These are phyloP conservation scores for Aureobasidium leucospermi DNA, from an alignment of 2,329 filamentous ascomycete genomes.

Conservation along the genomic window DNA sequence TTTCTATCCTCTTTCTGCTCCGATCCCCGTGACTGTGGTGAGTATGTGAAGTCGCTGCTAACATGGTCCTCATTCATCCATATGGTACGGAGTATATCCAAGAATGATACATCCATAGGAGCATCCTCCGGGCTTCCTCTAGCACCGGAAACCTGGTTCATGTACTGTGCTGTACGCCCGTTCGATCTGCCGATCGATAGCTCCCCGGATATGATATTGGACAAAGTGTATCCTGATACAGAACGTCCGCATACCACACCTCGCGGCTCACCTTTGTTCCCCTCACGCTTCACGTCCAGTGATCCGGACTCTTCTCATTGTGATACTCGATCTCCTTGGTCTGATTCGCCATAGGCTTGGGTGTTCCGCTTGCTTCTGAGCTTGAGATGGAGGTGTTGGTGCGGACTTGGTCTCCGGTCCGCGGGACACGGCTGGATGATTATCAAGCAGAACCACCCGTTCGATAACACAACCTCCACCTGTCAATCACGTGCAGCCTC, in stretches of 20 bases:
- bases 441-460: constrained; percentile 5
- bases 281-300: too few species aligned
- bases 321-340: background rate
- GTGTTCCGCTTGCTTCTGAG: too few species aligned
- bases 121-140: background rate
- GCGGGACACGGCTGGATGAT: background rate
- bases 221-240: background rate
- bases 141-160: constrained; percentile 1
- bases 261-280: background rate
- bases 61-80: too few species aligned
- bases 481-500: background rate
- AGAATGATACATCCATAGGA: background rate
- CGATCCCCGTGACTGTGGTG: too few species aligned
- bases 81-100: background rate
- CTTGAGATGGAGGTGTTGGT: too few species aligned
- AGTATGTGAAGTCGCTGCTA: too few species aligned
- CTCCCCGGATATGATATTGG: background rate
- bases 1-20: too few species aligned
- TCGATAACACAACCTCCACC: background rate
- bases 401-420: background rate
- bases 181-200: constrained; percentile 3
- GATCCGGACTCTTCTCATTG: background rate
- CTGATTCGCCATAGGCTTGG: too few species aligned
- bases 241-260: background rate
- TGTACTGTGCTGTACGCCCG: background rate